Evolutionary conservation across 139 green algal species (phyloP), one percentile per base, ranked within the genome.

Genomic region (Volvox africanus): DNA sequence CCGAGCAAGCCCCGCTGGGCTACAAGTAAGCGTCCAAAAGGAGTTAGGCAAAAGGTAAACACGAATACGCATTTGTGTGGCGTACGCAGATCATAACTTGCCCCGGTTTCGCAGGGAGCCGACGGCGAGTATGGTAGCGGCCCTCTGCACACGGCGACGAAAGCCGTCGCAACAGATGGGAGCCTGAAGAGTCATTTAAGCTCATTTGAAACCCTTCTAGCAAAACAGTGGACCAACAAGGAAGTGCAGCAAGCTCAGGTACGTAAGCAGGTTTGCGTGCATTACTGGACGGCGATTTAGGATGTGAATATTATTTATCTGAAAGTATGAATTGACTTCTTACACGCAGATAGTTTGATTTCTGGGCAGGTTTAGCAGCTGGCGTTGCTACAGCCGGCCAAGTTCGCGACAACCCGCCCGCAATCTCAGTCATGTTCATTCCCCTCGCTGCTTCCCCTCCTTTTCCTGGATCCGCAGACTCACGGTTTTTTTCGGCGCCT

Each of bases 401-500:
- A 9, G 21, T 73, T 73, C 24, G 65, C 65, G 65, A 73, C 21
- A 2, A 11, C 65, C 65, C 65, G 24, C 24, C 65, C 65, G 11
- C 65, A 44, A 9, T 2, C 44, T 55, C 44, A 55, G 44, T 55
- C 44, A 55, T 55, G 44, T 55, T 55, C 44, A 55, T 55, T 55
- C 44, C 44, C 44, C 44, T 55, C 5, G 9, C 44, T 55, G 44
- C 9, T 55, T 55, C 44, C 44, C 44, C 44, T 55, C 44, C 5
- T 55, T 55, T 55, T 9, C 44, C 44, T 5, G 9, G 44, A 55
- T 55, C 44, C 33, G 20, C 86, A 90, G 86, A 18, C 11, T 1
- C 79, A 44, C 33, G 86, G 86, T 69, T 90, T 90, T 44, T 90
- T 90, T 71, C 69, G 86, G 30, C 86, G 86, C 9, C 71, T 90